Conservation (phyloP, 306 rosid genomes). For the Aeschynomene evenia region DNA sequence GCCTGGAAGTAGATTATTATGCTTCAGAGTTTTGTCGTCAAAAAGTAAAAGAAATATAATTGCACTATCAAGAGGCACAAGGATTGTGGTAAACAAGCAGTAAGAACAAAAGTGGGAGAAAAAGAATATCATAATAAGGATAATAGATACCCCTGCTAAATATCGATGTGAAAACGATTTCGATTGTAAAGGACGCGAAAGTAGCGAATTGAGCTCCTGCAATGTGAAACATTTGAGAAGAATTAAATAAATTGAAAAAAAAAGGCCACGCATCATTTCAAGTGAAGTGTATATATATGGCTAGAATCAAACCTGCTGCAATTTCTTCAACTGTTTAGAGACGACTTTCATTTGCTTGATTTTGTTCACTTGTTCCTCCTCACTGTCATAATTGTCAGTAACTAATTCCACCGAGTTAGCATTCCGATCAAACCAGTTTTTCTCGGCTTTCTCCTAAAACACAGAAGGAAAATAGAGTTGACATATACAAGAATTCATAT, state of each 20-base stretch:
- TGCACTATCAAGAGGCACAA: conserved; percentile 6
- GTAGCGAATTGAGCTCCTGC: conserved; percentile 76
- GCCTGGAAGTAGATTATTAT: conserved; percentile 52
- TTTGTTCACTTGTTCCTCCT: conserved; percentile 74
- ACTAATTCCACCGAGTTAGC: conserved; percentile 69
- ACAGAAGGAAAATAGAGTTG: conserved; percentile 5
- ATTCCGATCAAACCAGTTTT: conserved; percentile 84
- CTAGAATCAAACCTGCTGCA: conserved; percentile 60
- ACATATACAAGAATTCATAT: background rate
- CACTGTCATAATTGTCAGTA: conserved; percentile 66
- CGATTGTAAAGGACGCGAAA: conserved; percentile 82
- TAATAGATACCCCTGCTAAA: conserved; percentile 86
- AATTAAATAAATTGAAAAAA: background rate
- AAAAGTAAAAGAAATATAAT: background rate
- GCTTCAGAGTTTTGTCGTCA: conserved; percentile 1
- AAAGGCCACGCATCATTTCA: background rate
- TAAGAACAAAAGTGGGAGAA: background rate
- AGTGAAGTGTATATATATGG: background rate
- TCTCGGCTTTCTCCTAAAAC: conserved; percentile 68
- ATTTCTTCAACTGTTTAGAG: conserved; percentile 58
- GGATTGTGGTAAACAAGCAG: background rate
- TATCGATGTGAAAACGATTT: conserved; percentile 82
- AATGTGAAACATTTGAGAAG: conserved; percentile 18
- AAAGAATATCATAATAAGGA: background rate
- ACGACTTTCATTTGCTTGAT: conserved; percentile 62